Evolutionary conservation across 805 yeast species (phyloP).

Genomic region (Saccharomycopsis amapae): DNA sequence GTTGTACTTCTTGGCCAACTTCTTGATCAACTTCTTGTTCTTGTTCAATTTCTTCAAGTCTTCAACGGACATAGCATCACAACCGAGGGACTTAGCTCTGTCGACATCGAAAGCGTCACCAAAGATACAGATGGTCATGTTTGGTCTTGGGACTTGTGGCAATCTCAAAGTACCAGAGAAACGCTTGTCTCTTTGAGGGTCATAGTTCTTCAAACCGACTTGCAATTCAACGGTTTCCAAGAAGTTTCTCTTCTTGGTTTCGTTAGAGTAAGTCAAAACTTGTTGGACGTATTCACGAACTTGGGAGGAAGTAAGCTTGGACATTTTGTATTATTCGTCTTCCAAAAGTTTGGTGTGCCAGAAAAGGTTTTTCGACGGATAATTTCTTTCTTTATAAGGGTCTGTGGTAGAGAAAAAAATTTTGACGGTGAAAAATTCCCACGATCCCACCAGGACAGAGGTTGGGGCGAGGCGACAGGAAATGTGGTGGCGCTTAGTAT

Average conservation of each 20-base stretch:
- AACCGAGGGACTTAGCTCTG: conserved; percentile 99
- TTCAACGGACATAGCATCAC: conserved; percentile 99
- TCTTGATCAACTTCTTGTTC: conserved; percentile 99
- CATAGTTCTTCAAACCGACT: conserved; percentile 99
- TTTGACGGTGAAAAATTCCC: too few species aligned
- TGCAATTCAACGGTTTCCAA: conserved; percentile 99
- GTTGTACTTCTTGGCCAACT: conserved; percentile 99
- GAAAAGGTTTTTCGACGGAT: conserved; percentile 40
- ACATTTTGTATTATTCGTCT: conserved; percentile 64
- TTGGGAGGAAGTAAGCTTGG: conserved; percentile 85
- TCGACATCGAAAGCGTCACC: conserved; percentile 99
- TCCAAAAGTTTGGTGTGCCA: conserved; percentile 64
- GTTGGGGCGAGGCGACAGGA: too few species aligned
- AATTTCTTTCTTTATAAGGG: too few species aligned
- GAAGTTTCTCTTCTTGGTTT: conserved; percentile 99
- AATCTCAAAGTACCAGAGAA: conserved; percentile 99
- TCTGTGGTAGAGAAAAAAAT: too few species aligned
- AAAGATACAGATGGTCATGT: conserved; percentile 99
- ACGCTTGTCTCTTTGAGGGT: conserved; percentile 99
- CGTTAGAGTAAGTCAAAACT: conserved; percentile 81
- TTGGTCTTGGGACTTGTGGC: conserved; percentile 99
- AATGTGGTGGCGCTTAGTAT: too few species aligned
- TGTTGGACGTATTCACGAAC: conserved; percentile 96
- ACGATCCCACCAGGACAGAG: too few species aligned
- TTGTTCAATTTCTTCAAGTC: conserved; percentile 99